Conservation (phyloP, 108 stramenopile genomes). For the Aurantiochytrium sp. region DNA sequence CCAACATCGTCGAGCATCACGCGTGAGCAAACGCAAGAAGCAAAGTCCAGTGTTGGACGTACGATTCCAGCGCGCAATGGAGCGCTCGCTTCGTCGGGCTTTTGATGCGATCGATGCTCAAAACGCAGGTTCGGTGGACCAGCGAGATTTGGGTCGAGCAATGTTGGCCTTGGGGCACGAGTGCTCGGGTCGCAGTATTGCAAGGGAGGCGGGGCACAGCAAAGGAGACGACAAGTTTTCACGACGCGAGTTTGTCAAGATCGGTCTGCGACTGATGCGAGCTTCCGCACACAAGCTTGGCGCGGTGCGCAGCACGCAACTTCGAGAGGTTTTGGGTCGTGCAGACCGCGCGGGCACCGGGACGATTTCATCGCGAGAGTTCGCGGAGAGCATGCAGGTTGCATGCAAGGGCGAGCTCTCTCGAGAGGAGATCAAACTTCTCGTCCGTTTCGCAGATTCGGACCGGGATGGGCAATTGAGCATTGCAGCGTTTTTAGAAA, state of each 20-base stretch:
- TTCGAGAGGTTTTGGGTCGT: not conserved
- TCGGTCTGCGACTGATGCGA: not conserved
- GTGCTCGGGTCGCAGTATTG: not conserved
- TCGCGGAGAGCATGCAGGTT: not conserved
- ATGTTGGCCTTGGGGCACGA: not conserved
- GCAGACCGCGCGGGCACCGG: not conserved
- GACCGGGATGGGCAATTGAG: not conserved
- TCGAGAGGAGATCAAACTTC: not conserved
- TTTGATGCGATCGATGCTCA: not conserved
- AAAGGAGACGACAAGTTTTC: not conserved
- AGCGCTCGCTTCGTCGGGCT: not conserved
- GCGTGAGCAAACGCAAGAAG: not conserved
- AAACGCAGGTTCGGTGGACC: not conserved
- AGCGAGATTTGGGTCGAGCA: not conserved
- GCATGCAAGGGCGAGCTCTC: not conserved
- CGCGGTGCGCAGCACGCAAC: not conserved
- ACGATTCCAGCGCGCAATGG: not conserved
- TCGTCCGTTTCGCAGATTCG: not conserved
- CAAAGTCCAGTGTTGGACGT: not conserved
- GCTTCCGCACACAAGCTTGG: not conserved
- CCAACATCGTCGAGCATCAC: not conserved
- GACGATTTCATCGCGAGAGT: not conserved
- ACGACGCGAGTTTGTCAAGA: not conserved
- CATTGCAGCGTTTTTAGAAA: not conserved
- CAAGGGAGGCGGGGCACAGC: not conserved